Evolutionary conservation across 176 grass and related monocot genomes (phyloP).

Genomic region (Paspalum notatum): DNA sequence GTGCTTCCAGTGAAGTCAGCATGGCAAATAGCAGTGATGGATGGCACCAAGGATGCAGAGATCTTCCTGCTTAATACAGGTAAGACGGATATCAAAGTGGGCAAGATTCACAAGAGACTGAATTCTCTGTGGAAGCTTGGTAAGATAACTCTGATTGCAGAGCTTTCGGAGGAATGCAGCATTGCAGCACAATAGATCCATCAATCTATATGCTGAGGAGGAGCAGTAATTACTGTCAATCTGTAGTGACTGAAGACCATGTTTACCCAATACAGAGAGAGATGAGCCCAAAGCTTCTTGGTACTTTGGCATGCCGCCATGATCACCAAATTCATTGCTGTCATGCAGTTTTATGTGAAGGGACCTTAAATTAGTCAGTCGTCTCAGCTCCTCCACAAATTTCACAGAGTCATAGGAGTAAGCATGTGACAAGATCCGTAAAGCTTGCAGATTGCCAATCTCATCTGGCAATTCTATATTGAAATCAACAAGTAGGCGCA

Average conservation of each 20-base stretch:
- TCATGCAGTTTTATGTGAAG: not conserved
- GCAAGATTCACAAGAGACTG: not conserved
- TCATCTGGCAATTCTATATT: not conserved
- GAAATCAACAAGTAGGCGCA: not conserved
- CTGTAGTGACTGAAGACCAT: not conserved
- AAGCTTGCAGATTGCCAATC: not conserved
- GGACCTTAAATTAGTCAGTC: not conserved
- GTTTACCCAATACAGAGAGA: not conserved
- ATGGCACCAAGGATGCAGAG: conserved; percentile 5
- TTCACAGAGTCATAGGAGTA: not conserved
- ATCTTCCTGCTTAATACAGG: not conserved
- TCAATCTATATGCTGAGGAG: not conserved
- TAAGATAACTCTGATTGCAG: not conserved
- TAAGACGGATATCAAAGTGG: not conserved
- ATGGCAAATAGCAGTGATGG: not conserved
- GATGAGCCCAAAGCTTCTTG: conserved; percentile 2
- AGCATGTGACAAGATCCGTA: conserved; percentile 12
- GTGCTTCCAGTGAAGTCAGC: not conserved
- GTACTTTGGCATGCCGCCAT: not conserved
- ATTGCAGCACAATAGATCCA: not conserved
- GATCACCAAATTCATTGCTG: not conserved
- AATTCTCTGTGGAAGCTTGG: not conserved
- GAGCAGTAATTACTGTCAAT: not conserved
- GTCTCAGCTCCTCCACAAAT: not conserved
- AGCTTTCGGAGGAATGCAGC: conserved; percentile 1